Conservation (phyloP, 306 rosid species). For the Dryas octopetala region DNA sequence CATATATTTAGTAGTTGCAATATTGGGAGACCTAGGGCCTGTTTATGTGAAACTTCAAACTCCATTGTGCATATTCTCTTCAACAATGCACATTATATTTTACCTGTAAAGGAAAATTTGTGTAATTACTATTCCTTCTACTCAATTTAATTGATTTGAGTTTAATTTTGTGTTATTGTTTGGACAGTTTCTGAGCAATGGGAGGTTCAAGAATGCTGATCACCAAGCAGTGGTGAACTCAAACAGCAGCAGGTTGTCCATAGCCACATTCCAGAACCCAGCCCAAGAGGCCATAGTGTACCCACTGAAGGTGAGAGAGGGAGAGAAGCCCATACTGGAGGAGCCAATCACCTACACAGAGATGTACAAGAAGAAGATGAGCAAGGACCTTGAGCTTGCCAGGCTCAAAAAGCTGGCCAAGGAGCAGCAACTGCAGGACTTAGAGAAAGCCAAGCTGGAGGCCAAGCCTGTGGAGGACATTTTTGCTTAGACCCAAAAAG, state of each 20-base stretch:
- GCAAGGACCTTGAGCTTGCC: slow-evolving; percentile 63
- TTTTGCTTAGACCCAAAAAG: slow-evolving; percentile 41
- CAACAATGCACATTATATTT: no score
- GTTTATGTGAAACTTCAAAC: no score
- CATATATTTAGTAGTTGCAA: no score
- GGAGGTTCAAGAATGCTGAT: slow-evolving; percentile 92
- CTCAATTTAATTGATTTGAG: background rate
- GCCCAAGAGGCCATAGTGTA: slow-evolving; percentile 66
- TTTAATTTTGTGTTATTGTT: background rate
- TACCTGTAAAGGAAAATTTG: no score
- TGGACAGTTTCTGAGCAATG: slow-evolving; percentile 72
- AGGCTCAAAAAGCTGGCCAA: slow-evolving; percentile 63
- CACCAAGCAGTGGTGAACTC: slow-evolving; percentile 97
- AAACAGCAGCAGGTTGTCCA: slow-evolving; percentile 64
- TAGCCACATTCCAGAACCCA: slow-evolving; percentile 91
- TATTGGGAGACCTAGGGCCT: no score
- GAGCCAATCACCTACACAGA: slow-evolving; percentile 68
- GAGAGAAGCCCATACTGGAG: slow-evolving; percentile 53
- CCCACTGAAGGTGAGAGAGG: slow-evolving; percentile 64
- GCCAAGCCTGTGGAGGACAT: slow-evolving; percentile 45
- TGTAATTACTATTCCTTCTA: background rate
- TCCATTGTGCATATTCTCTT: no score
- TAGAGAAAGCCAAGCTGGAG: slow-evolving; percentile 25
- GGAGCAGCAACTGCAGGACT: slow-evolving; percentile 37
- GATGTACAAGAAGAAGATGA: slow-evolving; percentile 77